Base-by-base conservation (phyloP, 169 alveolate species). In the Sarcocystis neurona region DNA sequence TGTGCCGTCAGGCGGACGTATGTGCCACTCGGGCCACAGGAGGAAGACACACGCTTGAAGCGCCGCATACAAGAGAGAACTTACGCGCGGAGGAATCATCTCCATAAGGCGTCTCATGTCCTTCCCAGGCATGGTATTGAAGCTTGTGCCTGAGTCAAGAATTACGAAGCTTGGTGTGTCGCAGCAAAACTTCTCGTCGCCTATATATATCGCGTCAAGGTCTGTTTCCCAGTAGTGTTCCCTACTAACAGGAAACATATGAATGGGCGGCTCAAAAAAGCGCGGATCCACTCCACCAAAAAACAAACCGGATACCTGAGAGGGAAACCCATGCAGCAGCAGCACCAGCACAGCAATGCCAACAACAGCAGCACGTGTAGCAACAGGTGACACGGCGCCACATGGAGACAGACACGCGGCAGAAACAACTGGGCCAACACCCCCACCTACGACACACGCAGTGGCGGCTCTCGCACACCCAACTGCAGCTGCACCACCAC, bases 141-240 rank as follows among this genome's bases (percentile, higher is more conserved):
- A 95, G 44, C 97, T 94, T 0, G 98, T 96, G 0, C 98, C 98
- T 34, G 97, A 94, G 75, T 96, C 98, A 48, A 96, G 94, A 30
- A 96, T 95, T 8, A 94, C 94, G 85, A 95, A 96, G 20, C 95
- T 93, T 44, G 91, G 89, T 18, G 90, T 66, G 30, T 95, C 95
- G 78, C 98, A 94, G 89, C 98, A 96, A 66, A 95, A 82, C 90
- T 95, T 95, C 37, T 92, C 92, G 66, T 94, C 94, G 0, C 97
- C 98, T 27, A 96, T 91, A 66, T 91, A 94, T n/a, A 96, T 89
- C 12, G 92, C 97, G 82, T 95, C 97, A 32, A 96, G 88, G 30
- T 92, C 88, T 8, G 95, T 97, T 87, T 96, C 97, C 98, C 98
- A 96, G 60, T 96, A 96, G 63, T 95, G 97, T 88, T 96, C 98